phyloP scores from a whole-genome alignment of 2,329 filamentous ascomycete species.

The Alternaria sp. region DNA sequence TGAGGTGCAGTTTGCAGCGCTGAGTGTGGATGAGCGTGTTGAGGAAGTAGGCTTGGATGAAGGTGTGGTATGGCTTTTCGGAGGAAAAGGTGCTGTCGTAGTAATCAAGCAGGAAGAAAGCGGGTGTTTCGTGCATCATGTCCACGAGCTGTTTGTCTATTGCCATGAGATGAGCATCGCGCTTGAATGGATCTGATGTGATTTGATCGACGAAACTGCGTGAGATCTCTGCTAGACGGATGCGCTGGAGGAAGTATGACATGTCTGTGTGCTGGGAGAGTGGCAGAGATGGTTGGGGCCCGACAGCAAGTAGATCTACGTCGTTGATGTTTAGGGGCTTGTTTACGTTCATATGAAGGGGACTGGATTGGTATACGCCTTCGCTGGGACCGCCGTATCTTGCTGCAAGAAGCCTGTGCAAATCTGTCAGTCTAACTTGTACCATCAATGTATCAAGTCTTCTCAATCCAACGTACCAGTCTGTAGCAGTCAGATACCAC shows the following conservation, averaged over 20 bases:
- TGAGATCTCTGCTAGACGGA: constrained; percentile 45
- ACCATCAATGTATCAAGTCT: too few species aligned
- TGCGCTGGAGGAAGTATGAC: constrained; percentile 48
- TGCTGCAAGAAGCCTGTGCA: background rate
- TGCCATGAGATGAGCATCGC: background rate
- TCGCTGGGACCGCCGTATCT: background rate
- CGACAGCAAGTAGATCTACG: background rate
- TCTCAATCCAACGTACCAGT: too few species aligned
- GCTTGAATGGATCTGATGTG: background rate
- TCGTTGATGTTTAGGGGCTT: background rate
- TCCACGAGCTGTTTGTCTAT: background rate
- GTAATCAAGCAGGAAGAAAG: background rate
- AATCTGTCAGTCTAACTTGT: background rate
- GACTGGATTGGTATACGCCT: background rate
- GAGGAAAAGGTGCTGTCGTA: background rate
- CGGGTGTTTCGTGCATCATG: background rate
- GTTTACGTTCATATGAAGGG: background rate
- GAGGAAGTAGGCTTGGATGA: constrained; percentile 45
- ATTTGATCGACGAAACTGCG: constrained; percentile 46
- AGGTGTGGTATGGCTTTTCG: constrained; percentile 13
- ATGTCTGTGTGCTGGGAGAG: constrained; percentile 43
- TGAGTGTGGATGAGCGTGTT: constrained; percentile 46
- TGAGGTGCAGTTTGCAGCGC: constrained; percentile 45
- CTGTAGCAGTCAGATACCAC: constrained; percentile 47
- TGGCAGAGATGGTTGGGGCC: background rate